A percentile compares a stretch with the other conserved stretches of the same genome.
phyloP scores from a whole-genome alignment of 2,329 filamentous ascomycete species.

The Esteya vermicola region DNA sequence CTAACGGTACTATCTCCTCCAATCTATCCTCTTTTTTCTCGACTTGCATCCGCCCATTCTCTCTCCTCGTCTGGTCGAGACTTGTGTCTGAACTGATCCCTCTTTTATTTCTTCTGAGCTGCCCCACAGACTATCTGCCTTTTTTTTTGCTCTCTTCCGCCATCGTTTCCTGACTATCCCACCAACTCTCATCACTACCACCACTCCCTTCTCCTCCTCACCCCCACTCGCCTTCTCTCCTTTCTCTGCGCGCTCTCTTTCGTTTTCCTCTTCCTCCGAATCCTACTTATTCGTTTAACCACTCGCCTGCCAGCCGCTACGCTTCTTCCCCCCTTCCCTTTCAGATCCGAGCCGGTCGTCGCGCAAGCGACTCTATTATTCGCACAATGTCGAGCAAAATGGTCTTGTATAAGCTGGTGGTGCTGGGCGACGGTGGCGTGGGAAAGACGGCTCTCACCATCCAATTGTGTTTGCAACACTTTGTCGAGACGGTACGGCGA shows the following conservation, averaged over 20 bases:
- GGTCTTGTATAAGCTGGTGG: constrained; percentile 92
- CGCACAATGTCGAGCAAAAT: constrained; percentile 76
- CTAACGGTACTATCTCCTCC: constrained; percentile 1
- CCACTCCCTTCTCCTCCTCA: neutral
- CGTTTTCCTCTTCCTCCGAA: neutral
- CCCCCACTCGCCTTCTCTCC: neutral
- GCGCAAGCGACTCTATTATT: constrained; percentile 3
- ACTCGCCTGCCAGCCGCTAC: neutral
- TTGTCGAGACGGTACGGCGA: constrained; percentile 67
- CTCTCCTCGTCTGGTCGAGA: neutral
- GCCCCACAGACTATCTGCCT: constrained; percentile 2
- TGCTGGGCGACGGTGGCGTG: constrained; percentile 85
- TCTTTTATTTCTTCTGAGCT: neutral
- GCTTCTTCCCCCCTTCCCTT: too few relatives aligned
- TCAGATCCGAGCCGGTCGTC: constrained; percentile 2
- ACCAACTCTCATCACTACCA: too few relatives aligned
- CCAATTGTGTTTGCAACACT: constrained; percentile 95
- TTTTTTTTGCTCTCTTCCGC: neutral
- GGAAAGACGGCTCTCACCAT: constrained; percentile 91
- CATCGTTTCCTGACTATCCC: too few relatives aligned
- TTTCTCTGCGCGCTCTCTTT: neutral
- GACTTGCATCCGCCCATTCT: neutral
- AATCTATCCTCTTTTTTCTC: constrained; percentile 1
- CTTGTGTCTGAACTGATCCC: neutral
- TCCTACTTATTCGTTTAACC: too few relatives aligned